A percentile compares a stretch with the other conserved stretches of the same genome.
Evolutionary conservation across 805 yeast species (phyloP).

Genomic region (Metschnikowia baotianmanensis): DNA sequence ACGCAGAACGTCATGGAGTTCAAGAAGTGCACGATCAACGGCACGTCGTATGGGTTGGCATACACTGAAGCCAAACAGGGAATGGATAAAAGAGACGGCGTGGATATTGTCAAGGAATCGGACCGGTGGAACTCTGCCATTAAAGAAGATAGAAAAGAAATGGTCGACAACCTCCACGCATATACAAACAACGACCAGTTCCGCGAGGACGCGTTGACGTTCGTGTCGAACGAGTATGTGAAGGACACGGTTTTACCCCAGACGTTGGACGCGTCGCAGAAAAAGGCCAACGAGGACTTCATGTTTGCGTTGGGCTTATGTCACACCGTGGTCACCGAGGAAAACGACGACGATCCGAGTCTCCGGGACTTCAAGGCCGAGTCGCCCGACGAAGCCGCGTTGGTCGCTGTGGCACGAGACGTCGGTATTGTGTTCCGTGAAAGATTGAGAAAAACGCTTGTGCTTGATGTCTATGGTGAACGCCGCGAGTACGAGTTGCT

Average conservation of each 20-base stretch:
- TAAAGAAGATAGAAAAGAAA: conserved; percentile 44
- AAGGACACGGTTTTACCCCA: conserved; percentile 47
- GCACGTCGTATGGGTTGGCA: conserved; percentile 71
- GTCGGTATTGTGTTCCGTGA: conserved; percentile 63
- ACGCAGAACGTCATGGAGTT: conserved; percentile 87
- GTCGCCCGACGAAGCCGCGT: conserved; percentile 81
- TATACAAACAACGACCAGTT: conserved; percentile 45
- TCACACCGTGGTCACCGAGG: conserved; percentile 71
- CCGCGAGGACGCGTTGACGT: conserved; percentile 47
- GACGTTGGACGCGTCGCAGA: conserved; percentile 31
- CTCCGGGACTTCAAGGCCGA: conserved; percentile 64
- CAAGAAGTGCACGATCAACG: conserved; percentile 75
- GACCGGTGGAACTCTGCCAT: conserved; percentile 55
- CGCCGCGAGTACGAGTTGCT: conserved; percentile 47
- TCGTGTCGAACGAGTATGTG: conserved; percentile 58
- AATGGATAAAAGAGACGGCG: conserved; percentile 71
- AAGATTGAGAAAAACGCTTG: conserved; percentile 47
- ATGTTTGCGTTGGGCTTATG: conserved; percentile 68
- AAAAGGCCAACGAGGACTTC: conserved; percentile 51
- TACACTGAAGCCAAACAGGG: conserved; percentile 85
- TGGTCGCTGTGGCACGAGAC: conserved; percentile 74
- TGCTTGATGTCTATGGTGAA: conserved; percentile 46
- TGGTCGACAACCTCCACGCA: conserved; percentile 44
- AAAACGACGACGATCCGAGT: conserved; percentile 28
- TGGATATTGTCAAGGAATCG: conserved; percentile 66